Conservation (phyloP, 805 yeast species). For the Sungouiozyma intestinalis region DNA sequence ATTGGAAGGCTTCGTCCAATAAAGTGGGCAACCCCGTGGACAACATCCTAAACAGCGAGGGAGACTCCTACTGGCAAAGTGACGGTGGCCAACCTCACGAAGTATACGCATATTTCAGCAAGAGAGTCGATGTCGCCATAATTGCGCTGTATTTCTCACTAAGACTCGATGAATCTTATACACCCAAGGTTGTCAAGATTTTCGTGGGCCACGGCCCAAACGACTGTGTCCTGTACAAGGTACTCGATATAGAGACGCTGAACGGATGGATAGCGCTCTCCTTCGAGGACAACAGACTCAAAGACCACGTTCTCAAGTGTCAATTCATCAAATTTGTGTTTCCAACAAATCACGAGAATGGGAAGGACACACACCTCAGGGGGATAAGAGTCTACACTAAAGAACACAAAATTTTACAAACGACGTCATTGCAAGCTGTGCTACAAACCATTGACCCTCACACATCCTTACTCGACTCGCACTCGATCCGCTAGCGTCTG, state of each 20-base stretch:
- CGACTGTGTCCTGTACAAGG: conserved; percentile 21
- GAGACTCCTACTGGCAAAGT: conserved; percentile 81
- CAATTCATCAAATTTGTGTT: conserved; percentile 23
- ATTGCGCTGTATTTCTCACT: conserved; percentile 65
- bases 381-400: conserved; percentile 39
- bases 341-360: conserved; percentile 72
- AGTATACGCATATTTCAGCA: conserved; percentile 69
- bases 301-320: conserved; percentile 19
- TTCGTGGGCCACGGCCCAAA: conserved; percentile 25
- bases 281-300: conserved; percentile 17
- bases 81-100: conserved; percentile 88
- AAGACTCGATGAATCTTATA: conserved; percentile 77
- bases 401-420: neutral
- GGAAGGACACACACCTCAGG: conserved; percentile 88
- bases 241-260: conserved; percentile 17
- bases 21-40: conserved; percentile 64
- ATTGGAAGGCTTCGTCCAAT: conserved; percentile 72
- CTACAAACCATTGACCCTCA: neutral
- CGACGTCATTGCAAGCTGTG: neutral
- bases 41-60: conserved; percentile 65
- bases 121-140: conserved; percentile 56
- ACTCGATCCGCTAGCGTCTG: neutral
- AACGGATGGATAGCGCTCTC: conserved; percentile 27
- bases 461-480: neutral
- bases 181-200: conserved; percentile 43